These are phyloP conservation scores for Malus sylvestris DNA, from an alignment of 306 rosid genomes.

Conservation along the genomic window DNA sequence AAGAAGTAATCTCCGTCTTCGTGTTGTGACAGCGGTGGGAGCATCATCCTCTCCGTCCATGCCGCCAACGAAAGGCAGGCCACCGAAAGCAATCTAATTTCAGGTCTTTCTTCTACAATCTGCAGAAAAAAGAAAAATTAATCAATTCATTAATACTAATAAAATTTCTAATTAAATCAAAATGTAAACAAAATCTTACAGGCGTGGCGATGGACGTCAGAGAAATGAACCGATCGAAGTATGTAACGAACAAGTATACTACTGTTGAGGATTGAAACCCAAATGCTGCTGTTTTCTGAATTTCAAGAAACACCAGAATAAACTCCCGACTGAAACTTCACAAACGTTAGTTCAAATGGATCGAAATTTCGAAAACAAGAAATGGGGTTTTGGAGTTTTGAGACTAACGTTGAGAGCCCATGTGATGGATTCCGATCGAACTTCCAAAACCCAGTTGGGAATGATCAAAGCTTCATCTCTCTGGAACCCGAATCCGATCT, in stretches of 20 bases:
- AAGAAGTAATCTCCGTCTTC: constrained; percentile 42
- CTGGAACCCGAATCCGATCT: constrained; percentile 38
- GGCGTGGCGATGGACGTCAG: constrained; percentile 23
- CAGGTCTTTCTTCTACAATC: background rate
- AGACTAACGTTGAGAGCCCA: constrained; percentile 70
- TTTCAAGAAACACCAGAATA: background rate
- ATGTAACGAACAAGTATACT: constrained; percentile 65
- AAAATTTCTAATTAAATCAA: background rate
- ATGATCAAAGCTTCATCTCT: constrained; percentile 20
- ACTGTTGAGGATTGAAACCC: constrained; percentile 74
- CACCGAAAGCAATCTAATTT: constrained; percentile 52
- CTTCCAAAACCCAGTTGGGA: constrained; percentile 34
- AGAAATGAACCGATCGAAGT: constrained; percentile 68
- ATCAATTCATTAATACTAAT: too few species aligned
- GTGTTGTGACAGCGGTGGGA: constrained; percentile 46
- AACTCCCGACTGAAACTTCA: background rate
- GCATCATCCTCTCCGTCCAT: constrained; percentile 66
- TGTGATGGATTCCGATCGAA: constrained; percentile 58
- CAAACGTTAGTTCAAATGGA: background rate
- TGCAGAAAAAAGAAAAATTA: background rate
- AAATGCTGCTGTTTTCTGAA: constrained; percentile 55
- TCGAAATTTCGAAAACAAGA: background rate
- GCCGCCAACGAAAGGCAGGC: constrained; percentile 78
- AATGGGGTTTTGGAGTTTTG: background rate
- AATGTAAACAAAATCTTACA: constrained; percentile 32